Evolutionary conservation across 2,329 filamentous ascomycete genomes (phyloP).

Genomic region (Nigrospora oryzae): DNA sequence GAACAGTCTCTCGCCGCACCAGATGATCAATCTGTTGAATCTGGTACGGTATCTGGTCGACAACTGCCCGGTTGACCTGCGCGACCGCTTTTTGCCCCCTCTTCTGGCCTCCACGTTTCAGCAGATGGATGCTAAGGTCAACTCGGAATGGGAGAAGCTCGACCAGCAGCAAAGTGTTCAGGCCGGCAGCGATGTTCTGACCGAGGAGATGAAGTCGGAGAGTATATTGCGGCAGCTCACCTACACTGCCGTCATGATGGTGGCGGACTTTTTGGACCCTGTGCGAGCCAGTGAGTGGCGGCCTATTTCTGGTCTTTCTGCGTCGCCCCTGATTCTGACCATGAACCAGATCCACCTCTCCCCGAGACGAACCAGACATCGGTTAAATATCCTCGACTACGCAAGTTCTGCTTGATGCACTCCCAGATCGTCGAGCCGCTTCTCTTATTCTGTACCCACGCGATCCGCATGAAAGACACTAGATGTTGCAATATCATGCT

Average conservation of each 20-base stretch:
- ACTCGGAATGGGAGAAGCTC: constrained; percentile 76
- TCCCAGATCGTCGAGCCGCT: constrained; percentile 77
- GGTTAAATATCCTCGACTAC: constrained; percentile 49
- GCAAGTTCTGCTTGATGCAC: constrained; percentile 74
- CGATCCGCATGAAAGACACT: constrained; percentile 81
- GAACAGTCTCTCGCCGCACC: constrained; percentile 77
- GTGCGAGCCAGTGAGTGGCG: constrained; percentile 48
- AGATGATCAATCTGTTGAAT: constrained; percentile 88
- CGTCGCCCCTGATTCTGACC: constrained; percentile 18
- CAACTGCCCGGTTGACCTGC: constrained; percentile 74
- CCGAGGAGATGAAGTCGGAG: constrained; percentile 96
- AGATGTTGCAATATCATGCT: constrained; percentile 81
- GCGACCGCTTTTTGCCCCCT: constrained; percentile 74
- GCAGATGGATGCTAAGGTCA: constrained; percentile 82
- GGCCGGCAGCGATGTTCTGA: constrained; percentile 67
- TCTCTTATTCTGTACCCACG: constrained; percentile 85
- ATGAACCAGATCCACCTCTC: constrained; percentile 6
- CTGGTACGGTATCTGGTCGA: constrained; percentile 84
- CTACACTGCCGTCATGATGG: constrained; percentile 85
- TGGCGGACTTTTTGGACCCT: constrained; percentile 81
- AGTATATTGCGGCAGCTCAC: constrained; percentile 90
- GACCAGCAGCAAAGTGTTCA: constrained; percentile 52
- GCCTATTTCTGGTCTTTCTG: not conserved
- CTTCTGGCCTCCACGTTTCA: constrained; percentile 75
- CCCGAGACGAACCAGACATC: constrained; percentile 13